phyloP scores from a whole-genome alignment of 1,284 basidiomycete species.

The Fereydounia khargensis region DNA sequence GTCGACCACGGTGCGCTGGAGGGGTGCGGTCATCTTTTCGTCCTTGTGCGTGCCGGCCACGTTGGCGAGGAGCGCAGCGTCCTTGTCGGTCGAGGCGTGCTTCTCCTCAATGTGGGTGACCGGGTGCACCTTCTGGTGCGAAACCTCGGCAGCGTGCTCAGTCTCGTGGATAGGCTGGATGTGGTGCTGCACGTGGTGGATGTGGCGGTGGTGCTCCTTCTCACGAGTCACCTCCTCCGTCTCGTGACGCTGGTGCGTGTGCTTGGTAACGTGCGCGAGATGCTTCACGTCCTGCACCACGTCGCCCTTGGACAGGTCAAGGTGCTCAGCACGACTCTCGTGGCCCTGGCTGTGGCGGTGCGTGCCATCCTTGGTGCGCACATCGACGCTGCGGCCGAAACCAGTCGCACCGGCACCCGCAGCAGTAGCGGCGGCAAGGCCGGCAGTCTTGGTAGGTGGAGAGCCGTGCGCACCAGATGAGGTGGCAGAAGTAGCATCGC shows the following conservation, averaged over 20 bases:
- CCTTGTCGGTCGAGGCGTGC: conserved; percentile 56
- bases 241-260: conserved; percentile 55
- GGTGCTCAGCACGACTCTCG: conserved; percentile 26
- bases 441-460: conserved; percentile 10
- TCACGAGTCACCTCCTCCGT: conserved; percentile 55
- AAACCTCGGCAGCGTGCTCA: conserved; percentile 50
- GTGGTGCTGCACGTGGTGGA: conserved; percentile 57
- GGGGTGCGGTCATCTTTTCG: conserved; percentile 31
- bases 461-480: conserved; percentile 16
- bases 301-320: conserved; percentile 47
- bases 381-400: conserved; percentile 20
- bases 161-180: conserved; percentile 54
- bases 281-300: conserved; percentile 57
- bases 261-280: conserved; percentile 51
- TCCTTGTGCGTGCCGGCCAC: conserved; percentile 51
- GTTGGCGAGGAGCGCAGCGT: conserved; percentile 48
- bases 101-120: conserved; percentile 48
- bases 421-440: conserved; percentile 7
- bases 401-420: conserved; percentile 1
- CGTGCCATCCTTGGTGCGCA: conserved; percentile 29
- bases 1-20: conserved; percentile 52
- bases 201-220: conserved; percentile 55
- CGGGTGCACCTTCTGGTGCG: conserved; percentile 45
- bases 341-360: conserved; percentile 33
- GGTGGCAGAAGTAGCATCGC: conserved; percentile 18